These are phyloP conservation scores for Mangifera indica DNA, from an alignment of 345 rosid genomes.

Conservation along the genomic window DNA sequence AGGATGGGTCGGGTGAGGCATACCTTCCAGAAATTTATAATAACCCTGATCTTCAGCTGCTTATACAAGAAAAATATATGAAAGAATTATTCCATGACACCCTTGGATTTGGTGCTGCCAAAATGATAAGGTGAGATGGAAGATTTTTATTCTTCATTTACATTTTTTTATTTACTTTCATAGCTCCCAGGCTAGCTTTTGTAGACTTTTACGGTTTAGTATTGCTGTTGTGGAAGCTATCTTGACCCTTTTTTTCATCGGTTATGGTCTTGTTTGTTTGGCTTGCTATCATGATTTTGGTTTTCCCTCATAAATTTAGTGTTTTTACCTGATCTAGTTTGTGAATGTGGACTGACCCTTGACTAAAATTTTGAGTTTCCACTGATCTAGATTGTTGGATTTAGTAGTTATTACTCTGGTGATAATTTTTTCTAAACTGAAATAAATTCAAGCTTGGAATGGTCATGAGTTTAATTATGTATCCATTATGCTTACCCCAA, in stretches of 20 bases:
- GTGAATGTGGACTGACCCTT: background rate
- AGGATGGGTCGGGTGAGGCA: conserved; percentile 84
- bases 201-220: no score
- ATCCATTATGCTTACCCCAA: background rate
- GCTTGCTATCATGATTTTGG: background rate
- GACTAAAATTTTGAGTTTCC: background rate
- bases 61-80: conserved; percentile 62
- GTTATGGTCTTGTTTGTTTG: background rate
- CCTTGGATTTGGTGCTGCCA: conserved; percentile 94
- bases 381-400: background rate
- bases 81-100: conserved; percentile 70
- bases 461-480: background rate
- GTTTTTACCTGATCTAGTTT: background rate
- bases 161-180: conserved; percentile 1
- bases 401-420: background rate
- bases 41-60: conserved; percentile 57
- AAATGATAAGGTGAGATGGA: conserved; percentile 76
- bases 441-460: background rate
- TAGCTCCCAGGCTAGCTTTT: background rate
- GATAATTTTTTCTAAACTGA: background rate
- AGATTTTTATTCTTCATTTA: background rate
- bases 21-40: conserved; percentile 78
- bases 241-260: background rate
- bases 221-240: background rate
- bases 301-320: background rate